Conservation (phyloP, 768 basidiomycete species). For the Pleurotus djamor region DNA sequence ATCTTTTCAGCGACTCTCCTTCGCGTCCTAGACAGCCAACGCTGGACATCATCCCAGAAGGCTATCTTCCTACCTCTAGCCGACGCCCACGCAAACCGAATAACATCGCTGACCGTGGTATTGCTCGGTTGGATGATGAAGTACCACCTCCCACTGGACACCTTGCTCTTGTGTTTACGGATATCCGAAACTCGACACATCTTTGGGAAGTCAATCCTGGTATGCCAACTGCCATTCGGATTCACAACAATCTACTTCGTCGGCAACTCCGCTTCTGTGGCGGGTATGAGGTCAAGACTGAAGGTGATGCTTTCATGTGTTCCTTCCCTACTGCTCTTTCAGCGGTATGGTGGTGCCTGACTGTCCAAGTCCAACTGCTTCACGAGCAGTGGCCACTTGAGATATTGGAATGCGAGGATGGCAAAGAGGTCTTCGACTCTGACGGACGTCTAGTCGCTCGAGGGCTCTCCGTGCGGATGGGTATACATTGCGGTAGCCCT, state of each 20-base stretch:
- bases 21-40: constrained; percentile 44
- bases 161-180: constrained; percentile 94
- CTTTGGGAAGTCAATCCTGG: constrained; percentile 96
- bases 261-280: constrained; percentile 86
- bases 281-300: constrained; percentile 99
- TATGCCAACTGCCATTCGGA: constrained; percentile 90
- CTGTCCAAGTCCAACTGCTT: constrained; percentile 81
- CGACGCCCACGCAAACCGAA: constrained; percentile 28
- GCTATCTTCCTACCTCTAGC: constrained; percentile 9
- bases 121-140: constrained; percentile 70
- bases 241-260: constrained; percentile 87
- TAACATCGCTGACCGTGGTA: constrained; percentile 53
- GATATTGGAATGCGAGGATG: constrained; percentile 90
- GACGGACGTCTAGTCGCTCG: constrained; percentile 72
- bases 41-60: constrained; percentile 38
- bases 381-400: constrained; percentile 89
- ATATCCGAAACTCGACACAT: constrained; percentile 95
- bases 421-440: constrained; percentile 70
- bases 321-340: constrained; percentile 89
- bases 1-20: constrained; percentile 55
- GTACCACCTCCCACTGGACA: constrained; percentile 84
- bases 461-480: constrained; percentile 95
- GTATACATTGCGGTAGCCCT: constrained; percentile 90
- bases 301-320: constrained; percentile 99
- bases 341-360: constrained; percentile 88